Evolutionary conservation across 73 alveolate genomes (phyloP).

Genomic region (Breviolum minutum): DNA sequence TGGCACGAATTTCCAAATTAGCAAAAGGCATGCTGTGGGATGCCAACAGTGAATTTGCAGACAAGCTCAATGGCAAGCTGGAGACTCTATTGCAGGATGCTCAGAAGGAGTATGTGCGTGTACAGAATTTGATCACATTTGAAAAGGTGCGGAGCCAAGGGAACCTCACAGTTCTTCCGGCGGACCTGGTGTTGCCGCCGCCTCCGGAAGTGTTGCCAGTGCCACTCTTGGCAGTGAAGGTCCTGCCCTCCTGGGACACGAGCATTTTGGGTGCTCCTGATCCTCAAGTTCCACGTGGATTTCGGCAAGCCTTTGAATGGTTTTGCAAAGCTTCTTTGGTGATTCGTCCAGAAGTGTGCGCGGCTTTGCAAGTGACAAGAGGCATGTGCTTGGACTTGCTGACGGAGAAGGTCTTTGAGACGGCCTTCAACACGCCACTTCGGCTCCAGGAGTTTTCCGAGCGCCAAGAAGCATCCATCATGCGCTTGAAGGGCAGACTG

Average conservation of each 20-base stretch:
- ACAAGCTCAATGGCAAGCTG: conserved; percentile 90
- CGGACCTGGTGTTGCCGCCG: conserved; percentile 87
- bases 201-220: conserved; percentile 57
- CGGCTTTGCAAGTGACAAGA: conserved; percentile 78
- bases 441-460: conserved; percentile 89
- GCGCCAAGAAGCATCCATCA: conserved; percentile 94
- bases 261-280: conserved; percentile 77
- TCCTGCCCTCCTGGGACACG: conserved; percentile 87
- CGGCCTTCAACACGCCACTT: conserved; percentile 65
- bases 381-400: conserved; percentile 89
- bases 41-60: conserved; percentile 89
- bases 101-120: conserved; percentile 93
- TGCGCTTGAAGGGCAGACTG: conserved; percentile 93
- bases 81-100: conserved; percentile 88
- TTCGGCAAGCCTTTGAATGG: conserved; percentile 95
- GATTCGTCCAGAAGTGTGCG: conserved; percentile 82
- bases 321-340: conserved; percentile 78
- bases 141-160: conserved; percentile 95
- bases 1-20: conserved; percentile 69
- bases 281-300: conserved; percentile 94
- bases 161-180: conserved; percentile 89
- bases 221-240: conserved; percentile 90
- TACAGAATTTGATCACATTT: conserved; percentile 81
- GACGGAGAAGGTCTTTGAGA: conserved; percentile 85
- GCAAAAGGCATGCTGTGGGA: conserved; percentile 93